Evolutionary conservation across 2,329 filamentous ascomycete genomes (phyloP), one percentile per base, ranked within the genome.

Genomic region (Periglandula ipomoeae): DNA sequence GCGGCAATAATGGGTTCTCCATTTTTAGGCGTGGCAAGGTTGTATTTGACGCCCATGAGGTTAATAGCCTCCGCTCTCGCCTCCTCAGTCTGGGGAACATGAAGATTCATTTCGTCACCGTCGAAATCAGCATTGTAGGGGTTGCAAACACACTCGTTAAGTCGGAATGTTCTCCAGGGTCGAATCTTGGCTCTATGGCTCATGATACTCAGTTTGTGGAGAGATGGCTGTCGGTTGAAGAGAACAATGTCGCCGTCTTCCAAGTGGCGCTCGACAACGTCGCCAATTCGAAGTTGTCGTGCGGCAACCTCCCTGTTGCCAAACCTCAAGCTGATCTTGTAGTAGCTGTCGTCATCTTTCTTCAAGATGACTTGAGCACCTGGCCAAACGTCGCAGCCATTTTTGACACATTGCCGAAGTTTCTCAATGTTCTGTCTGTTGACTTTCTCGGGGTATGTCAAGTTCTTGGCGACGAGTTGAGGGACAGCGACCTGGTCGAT

Each of bases 61-160:
- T 91, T 89, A 59, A 94, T 94, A 1, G 93, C 93, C 67, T 98
- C 93, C 2, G 91, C 88, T 50, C 93, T 81, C 10, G 93, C 91
- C 67, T 98, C 93, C 70, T 98, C 93, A 0, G 93, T 97, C 64
- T 98, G 93, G 2, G 93, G 93, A 15, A 98, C 90, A 68, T 98
- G 93, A 43, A 98, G 70, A 59, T 98, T 98, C 93, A 98, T 98
- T 67, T 98, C 93, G 59, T 98, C 93, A 52, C 93, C 93, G 60
- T 98, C 93, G 58, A 98, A 98, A 78, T 98, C 93, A 49, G 93
- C 93, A 59, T 98, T 98, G 74, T 98, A 98, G 3, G 93, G 93
- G 53, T 87, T 90, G 68, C 93, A 98, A 1, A 95, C 93, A 78
- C 93, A 98, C 65, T 98, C 93, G 63, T 98, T 98, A 17, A 98